Evolutionary conservation across 441 rosid genomes (phyloP), one percentile per base, ranked within the genome.

Genomic region (Hypseocharis bilobata): DNA sequence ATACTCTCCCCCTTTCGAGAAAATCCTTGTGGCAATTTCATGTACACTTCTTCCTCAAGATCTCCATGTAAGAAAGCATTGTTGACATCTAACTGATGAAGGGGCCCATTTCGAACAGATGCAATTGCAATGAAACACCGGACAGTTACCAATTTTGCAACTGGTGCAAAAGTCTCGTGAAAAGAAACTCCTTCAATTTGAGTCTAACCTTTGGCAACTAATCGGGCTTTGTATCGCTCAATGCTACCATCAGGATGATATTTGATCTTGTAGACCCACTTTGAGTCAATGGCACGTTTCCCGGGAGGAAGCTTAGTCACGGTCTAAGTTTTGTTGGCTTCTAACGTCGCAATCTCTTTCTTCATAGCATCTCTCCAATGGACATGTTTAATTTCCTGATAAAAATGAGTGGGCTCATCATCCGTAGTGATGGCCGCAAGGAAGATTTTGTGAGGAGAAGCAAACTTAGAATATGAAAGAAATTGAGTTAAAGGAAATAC

Each of bases 11-110:
- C n/a, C n/a, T n/a, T n/a, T n/a, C n/a, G n/a, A n/a, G n/a, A n/a
- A n/a, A n/a, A n/a, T n/a, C n/a, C n/a, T n/a, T n/a, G n/a, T n/a
- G n/a, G n/a, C n/a, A n/a, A n/a, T n/a, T n/a, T n/a, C n/a, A n/a
- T n/a, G n/a, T n/a, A n/a, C n/a, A n/a, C n/a, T n/a, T n/a, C n/a
- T n/a, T n/a, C n/a, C n/a, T n/a, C n/a, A n/a, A n/a, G n/a, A n/a
- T n/a, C n/a, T n/a, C n/a, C 70, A 65, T 70, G 63, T 3, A 70
- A 34, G 16, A 40, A 51, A 0, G 60, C 76, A 49, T 62, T 65
- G 22, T 56, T 58, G 10, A 34, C 68, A 59, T 38, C 47, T 6
- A 69, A 25, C 44, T 67, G 54, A 14, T 3, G 47, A 3, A 3
- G 13, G 1, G 14, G 47, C 47, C 47, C 6, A 11, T 11, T n/a